Evolutionary conservation across 164 flowering plant genomes (phyloP).

Genomic region (Sedum album): DNA sequence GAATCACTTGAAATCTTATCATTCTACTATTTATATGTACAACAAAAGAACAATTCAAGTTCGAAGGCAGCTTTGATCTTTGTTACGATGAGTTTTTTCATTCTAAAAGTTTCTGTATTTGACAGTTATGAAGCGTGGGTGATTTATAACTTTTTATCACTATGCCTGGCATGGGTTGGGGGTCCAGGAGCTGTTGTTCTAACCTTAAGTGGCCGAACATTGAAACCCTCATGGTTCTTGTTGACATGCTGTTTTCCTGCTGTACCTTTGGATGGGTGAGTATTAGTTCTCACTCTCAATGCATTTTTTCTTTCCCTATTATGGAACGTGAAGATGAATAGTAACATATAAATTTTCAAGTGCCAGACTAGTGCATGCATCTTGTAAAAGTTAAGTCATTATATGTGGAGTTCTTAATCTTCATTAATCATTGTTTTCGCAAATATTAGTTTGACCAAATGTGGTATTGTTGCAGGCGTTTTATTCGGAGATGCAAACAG

Average conservation of each 20-base stretch:
- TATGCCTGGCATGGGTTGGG: constrained; percentile 99
- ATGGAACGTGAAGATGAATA: too few relatives aligned
- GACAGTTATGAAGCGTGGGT: constrained; percentile 99
- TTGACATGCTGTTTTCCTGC: constrained; percentile 93
- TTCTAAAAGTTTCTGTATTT: background rate
- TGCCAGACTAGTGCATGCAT: too few relatives aligned
- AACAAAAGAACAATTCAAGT: too few relatives aligned
- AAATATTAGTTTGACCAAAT: too few relatives aligned
- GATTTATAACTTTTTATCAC: constrained; percentile 83
- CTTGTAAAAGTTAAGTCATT: too few relatives aligned
- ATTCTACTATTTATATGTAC: too few relatives aligned
- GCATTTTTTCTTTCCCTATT: background rate
- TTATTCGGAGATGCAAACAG: constrained; percentile 96
- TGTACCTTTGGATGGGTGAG: constrained; percentile 91
- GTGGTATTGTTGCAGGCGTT: constrained; percentile 53
- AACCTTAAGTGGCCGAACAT: constrained; percentile 69
- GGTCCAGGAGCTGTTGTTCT: constrained; percentile 97
- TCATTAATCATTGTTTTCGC: too few relatives aligned
- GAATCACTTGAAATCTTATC: too few relatives aligned
- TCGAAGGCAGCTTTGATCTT: too few relatives aligned
- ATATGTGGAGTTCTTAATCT: too few relatives aligned
- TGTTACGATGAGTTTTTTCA: too few relatives aligned
- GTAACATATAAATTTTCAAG: too few relatives aligned
- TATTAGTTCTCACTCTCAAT: constrained; percentile 8
- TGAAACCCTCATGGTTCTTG: constrained; percentile 75